Base-by-base conservation (phyloP, 805 yeast genomes). In the Torulaspora microellipsoides region DNA sequence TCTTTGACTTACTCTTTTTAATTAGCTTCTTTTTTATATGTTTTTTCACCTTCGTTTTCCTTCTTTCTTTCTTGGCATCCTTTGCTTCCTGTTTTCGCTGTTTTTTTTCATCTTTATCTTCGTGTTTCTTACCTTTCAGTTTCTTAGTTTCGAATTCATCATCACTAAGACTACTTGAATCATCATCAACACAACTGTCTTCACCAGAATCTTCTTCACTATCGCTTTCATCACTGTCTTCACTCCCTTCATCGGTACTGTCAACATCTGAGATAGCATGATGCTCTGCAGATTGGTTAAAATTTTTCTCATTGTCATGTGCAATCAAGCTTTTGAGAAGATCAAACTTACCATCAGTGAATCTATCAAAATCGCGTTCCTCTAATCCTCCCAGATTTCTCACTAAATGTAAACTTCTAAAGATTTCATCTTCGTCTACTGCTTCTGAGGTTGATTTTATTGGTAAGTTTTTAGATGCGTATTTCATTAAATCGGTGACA, bases 341-440 rank as follows among this genome's bases (percentile, higher is more conserved):
- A 50, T 82, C 88, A 31, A 87, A 84, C 52, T 86, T 81, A 23
- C 96, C 97, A 47, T 80, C 78, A 1, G 80, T 71, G 52, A 85
- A 85, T 55, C 84, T 82, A 37, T 78, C 81, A 53, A 85, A 87
- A 62, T 93, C 99, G 47, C 96, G 74, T 58, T 93, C 99, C 60
- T 93, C 86, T 62, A 90, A 59, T 69, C 91, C 79, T 67, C 88
- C 80, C 68, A 93, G 66, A 44, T 93, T 81, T 57, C 90, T 73
- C 27, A 85, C 87, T 54, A 85, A 67, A 64, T 85, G 88, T 40
- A 84, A 57, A 4, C 90, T 79, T 60, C 99, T 72, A 65, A 93
- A 93, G 5, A 93, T 80, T 42, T 86, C 95, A 62, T 93, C 99
- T 49, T 85, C 87, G 17, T 78, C 80, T 34, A 75, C 76, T 39